Base-by-base conservation (phyloP, 2,329 filamentous ascomycete species). In the Pseudogymnoascus sp. region DNA sequence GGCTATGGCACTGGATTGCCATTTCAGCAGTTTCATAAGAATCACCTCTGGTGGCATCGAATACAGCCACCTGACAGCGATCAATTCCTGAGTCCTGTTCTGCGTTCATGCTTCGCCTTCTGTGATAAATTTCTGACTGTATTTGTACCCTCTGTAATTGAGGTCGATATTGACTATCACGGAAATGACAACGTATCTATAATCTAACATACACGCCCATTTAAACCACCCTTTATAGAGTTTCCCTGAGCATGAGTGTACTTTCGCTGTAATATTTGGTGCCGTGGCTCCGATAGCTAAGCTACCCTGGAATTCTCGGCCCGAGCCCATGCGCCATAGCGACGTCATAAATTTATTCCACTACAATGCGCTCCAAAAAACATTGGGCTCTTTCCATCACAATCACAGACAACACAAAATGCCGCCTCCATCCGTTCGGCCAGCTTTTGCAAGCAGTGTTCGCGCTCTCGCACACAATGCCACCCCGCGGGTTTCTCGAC, bases 331-430 rank as follows among this genome's bases (percentile, higher is more conserved):
- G 45, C 25, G 9, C 45, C 25, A 52, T 55, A 30, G 8, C 45
- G 45, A 55, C 45, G 45, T 55, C 45, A 55, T 55, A 33, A 55
- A 55, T 55, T 52, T 55, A 30, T 55, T 55, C 14, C 25, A 52
- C 45, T 8, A 33, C 3, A 25, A 33, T 30, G 25, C 16, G 8
- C 45, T 19, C 8, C 25, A 30, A 25, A 25, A 19, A 55, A 30
- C 45, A 33, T 55, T 55, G 25, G 25, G 9, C 25, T 30, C 45
- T 33, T 16, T 55, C 45, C 45, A 55, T 30, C 9, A 55, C 45
- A 55, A 55, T 55, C 45, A 55, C n/a, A 30, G 4, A 25, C 42
- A 33, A 19, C 45, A 55, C 45, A 55, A 55, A 30, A 55, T 55
- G 45, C 45, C 45, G 25, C 45, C 45, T 30, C 1, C 28, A 30